phyloP scores from a whole-genome alignment of 164 flowering plant genomes.

The Stephania yunnanensis region DNA sequence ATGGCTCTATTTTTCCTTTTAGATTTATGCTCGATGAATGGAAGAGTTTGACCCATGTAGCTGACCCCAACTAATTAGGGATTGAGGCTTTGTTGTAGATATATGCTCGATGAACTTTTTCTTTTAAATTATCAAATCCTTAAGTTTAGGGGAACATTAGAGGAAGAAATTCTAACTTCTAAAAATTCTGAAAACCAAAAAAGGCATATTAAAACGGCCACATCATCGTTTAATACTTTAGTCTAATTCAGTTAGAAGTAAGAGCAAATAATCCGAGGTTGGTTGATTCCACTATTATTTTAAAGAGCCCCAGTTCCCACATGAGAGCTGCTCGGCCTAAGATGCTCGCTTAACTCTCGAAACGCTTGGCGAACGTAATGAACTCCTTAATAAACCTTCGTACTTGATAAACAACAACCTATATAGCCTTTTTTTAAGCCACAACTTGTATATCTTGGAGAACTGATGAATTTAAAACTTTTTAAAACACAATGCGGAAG shows the following conservation, averaged over 20 bases:
- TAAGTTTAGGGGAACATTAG: not conserved
- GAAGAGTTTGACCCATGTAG: no score
- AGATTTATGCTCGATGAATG: not conserved
- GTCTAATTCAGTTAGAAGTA: not conserved
- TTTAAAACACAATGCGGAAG: no score
- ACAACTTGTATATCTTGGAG: no score
- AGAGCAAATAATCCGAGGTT: not conserved
- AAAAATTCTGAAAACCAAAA: not conserved
- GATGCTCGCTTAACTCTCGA: no score
- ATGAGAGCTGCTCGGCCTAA: no score
- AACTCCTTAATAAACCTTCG: no score
- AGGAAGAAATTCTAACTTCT: not conserved
- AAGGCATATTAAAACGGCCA: not conserved
- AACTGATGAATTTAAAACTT: no score
- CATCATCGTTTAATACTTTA: not conserved
- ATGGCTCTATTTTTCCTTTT: not conserved
- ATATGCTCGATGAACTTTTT: no score
- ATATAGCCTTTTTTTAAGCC: no score
- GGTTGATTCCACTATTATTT: not conserved
- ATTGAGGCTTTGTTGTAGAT: not conserved
- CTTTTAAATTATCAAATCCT: not conserved
- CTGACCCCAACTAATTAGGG: not conserved
- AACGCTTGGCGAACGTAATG: no score
- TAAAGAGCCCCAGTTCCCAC: no score
- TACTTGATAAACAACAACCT: no score